A percentile compares a stretch with the other conserved stretches of the same genome.
phyloP scores from a whole-genome alignment of 345 rosid genomes.

The Brassica juncea region DNA sequence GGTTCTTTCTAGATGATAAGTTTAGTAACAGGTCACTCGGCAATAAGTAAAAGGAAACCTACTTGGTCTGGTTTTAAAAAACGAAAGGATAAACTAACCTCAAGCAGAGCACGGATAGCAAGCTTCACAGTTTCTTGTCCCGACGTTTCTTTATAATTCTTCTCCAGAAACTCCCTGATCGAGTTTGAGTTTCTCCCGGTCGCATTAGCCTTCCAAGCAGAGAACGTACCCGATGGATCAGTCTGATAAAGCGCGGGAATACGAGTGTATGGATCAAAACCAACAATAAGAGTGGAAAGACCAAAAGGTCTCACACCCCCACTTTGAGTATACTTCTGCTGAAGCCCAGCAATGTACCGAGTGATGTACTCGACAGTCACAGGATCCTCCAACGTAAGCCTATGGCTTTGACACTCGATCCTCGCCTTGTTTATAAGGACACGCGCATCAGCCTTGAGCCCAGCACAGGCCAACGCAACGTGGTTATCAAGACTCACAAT shows the following conservation, averaged over 20 bases:
- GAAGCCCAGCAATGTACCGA: conserved; percentile 88
- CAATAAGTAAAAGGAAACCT: background rate
- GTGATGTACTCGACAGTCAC: conserved; percentile 92
- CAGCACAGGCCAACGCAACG: conserved; percentile 87
- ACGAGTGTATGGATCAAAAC: conserved; percentile 79
- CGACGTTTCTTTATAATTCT: conserved; percentile 77
- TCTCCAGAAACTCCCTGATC: conserved; percentile 84
- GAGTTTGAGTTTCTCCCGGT: conserved; percentile 94
- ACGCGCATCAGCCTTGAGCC: conserved; percentile 80
- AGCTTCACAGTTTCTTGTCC: conserved; percentile 90
- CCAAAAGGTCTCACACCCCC: conserved; percentile 92
- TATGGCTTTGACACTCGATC: conserved; percentile 78
- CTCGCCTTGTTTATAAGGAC: conserved; percentile 70
- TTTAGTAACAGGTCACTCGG: too few species aligned
- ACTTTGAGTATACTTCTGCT: conserved; percentile 95
- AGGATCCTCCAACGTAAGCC: conserved; percentile 93
- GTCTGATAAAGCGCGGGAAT: conserved; percentile 81
- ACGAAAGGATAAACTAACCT: conserved; percentile 49
- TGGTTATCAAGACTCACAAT: conserved; percentile 85
- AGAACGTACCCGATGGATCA: conserved; percentile 94
- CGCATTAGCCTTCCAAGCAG: conserved; percentile 98
- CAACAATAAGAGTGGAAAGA: conserved; percentile 74
- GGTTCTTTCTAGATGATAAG: background rate
- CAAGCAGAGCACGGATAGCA: conserved; percentile 89
- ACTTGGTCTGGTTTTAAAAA: background rate